Evolutionary conservation across 1,284 basidiomycete species (phyloP), one percentile per base, ranked within the genome.

Genomic region (Ustilago esculenta): DNA sequence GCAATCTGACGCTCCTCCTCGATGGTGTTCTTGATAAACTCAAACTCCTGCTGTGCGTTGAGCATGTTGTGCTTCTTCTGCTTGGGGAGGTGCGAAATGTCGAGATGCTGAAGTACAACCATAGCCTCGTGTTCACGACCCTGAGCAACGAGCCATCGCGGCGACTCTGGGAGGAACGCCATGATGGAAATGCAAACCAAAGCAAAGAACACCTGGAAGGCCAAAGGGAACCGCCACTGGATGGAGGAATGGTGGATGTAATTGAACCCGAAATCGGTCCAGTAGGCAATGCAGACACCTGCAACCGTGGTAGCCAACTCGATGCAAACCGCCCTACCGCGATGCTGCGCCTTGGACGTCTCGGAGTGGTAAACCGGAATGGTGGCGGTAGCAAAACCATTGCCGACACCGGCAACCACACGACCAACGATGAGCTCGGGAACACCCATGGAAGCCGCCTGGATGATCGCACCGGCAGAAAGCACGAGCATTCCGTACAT

Each of bases 151-250:
- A 77, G 64, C 75, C 75, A 77, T 32, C 75, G 74, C 0, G 75
- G 75, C 17, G 72, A 72, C 36, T 77, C 75, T 18, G 75, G 75
- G 27, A 77, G 42, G 30, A 75, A 58, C 8, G 75, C 32, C 11
- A 78, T 11, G 7, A 88, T 54, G n/a, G n/a, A n/a, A n/a, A n/a
- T n/a, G n/a, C n/a, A n/a, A n/a, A n/a, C n/a, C n/a, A n/a, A n/a
- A 1, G 88, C 88, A 39, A 90, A 85, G 8, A 87, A 35, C 36
- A 75, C 55, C 56, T 78, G 76, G 56, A 75, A 65, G 2, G 76
- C 76, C 34, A 78, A 69, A 17, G 76, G 76, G 18, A 78, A 56
- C 4, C 76, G 63, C 76, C 76, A 78, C 11, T 66, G 46, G 14
- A 43, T 58, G n/a, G 27, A 40, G 29, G 30, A 45, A n/a, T n/a